Conservation (phyloP, 352 stramenopile species). For the Pythium vanterpoolii region DNA sequence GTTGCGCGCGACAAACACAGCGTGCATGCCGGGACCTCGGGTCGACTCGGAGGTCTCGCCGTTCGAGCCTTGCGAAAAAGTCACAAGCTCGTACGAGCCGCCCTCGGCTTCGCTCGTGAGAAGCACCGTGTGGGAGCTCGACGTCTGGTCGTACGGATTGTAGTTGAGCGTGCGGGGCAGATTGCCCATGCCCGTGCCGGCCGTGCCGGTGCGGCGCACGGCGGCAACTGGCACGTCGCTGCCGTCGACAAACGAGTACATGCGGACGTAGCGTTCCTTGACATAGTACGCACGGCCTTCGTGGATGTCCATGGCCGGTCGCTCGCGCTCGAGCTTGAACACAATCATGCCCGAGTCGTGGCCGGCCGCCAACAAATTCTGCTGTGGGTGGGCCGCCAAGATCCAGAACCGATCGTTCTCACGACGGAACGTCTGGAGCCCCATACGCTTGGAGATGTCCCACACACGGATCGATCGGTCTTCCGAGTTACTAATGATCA, state of each 20-base stretch:
- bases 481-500: conserved; percentile 99
- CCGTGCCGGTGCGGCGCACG: conserved; percentile 62
- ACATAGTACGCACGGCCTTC: conserved; percentile 93
- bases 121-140: conserved; percentile 90
- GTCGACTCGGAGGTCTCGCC: conserved; percentile 91
- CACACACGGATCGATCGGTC: conserved; percentile 99
- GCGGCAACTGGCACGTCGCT: conserved; percentile 73
- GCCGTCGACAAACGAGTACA: conserved; percentile 92
- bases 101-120: conserved; percentile 95
- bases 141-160: conserved; percentile 95
- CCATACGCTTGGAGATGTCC: conserved; percentile 98
- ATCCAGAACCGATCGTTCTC: conserved; percentile 99
- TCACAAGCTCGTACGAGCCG: conserved; percentile 97
- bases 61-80: conserved; percentile 79
- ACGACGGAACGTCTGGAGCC: conserved; percentile 97
- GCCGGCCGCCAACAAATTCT: conserved; percentile 98
- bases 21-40: conserved; percentile 92
- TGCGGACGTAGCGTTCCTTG: conserved; percentile 97
- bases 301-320: conserved; percentile 91
- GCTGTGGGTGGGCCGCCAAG: conserved; percentile 91
- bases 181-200: conserved; percentile 88
- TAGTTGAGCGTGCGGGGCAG: conserved; percentile 93
- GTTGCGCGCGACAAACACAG: conserved; percentile 97
- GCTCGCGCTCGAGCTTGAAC: conserved; percentile 98
- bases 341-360: conserved; percentile 99